phyloP scores from a whole-genome alignment of 2,329 filamentous ascomycete genomes.

The Penicillium sp. region DNA sequence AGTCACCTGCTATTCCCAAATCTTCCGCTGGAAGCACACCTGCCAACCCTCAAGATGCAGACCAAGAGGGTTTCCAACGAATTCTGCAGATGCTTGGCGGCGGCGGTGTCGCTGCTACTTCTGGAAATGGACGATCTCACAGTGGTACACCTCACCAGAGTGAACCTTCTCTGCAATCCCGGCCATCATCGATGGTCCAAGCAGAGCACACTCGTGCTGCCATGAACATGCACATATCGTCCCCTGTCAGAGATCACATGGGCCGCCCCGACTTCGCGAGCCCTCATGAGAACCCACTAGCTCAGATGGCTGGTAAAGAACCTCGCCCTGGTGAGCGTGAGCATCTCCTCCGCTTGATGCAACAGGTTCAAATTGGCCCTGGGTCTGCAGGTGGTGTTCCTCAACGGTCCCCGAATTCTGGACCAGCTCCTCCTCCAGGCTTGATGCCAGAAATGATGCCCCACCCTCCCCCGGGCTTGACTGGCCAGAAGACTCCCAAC shows the following conservation, averaged over 20 bases:
- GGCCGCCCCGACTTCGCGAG: conserved; percentile 39
- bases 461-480: conserved; percentile 39
- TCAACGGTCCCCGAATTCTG: conserved; percentile 32
- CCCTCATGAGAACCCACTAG: conserved; percentile 34
- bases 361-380: conserved; percentile 53
- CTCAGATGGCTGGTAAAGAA: conserved; percentile 42
- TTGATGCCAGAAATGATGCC: conserved; percentile 43
- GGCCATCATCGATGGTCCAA: conserved; percentile 34
- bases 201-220: conserved; percentile 33
- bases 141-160: conserved; percentile 51
- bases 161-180: conserved; percentile 32
- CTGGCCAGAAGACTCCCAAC: conserved; percentile 38
- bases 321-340: conserved; percentile 68
- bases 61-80: conserved; percentile 84
- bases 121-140: conserved; percentile 36
- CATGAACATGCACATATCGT: conserved; percentile 33
- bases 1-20: conserved; percentile 28
- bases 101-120: conserved; percentile 63
- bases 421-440: conserved; percentile 38
- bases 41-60: conserved; percentile 59
- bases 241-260: conserved; percentile 36
- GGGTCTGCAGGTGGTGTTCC: conserved; percentile 29
- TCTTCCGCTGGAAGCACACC: conserved; percentile 33
- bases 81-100: conserved; percentile 80
- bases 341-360: conserved; percentile 85